Evolutionary conservation across 306 rosid genomes (phyloP).

Genomic region (Vachellia pachyceras): DNA sequence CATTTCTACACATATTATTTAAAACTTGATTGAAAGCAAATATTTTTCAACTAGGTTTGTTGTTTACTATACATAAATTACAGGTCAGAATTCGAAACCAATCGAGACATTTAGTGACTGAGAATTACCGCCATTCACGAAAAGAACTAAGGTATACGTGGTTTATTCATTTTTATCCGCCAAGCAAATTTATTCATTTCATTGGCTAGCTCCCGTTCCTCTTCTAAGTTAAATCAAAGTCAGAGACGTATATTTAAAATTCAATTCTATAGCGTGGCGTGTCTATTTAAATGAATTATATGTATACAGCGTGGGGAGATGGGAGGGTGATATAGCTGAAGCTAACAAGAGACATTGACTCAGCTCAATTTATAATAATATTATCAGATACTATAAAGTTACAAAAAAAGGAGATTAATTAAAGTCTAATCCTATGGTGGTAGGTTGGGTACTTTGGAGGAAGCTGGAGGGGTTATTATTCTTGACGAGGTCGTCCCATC

Average conservation of each 20-base stretch:
- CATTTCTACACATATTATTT: no score
- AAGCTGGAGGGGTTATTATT: conserved; percentile 30
- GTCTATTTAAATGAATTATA: neutral
- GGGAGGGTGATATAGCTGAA: conserved; percentile 23
- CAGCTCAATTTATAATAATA: conserved; percentile 24
- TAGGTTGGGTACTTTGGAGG: neutral
- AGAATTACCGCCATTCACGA: no score
- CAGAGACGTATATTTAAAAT: conserved; percentile 33
- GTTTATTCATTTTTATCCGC: neutral
- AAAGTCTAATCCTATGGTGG: neutral
- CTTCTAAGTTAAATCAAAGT: neutral
- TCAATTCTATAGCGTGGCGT: conserved; percentile 29
- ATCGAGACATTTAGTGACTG: no score
- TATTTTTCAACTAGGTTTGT: no score
- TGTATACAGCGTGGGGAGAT: conserved; percentile 6
- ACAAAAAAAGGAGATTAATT: neutral
- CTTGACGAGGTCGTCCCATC: conserved; percentile 84
- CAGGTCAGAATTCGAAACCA: no score
- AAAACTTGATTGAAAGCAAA: no score
- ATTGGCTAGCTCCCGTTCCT: neutral
- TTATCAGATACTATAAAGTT: no score
- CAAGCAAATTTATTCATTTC: neutral
- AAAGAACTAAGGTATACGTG: no score
- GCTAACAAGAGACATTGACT: conserved; percentile 15
- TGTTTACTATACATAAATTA: no score